Percentiles rank a stretch among this genome's conserved stretches.
Evolutionary conservation across 208 protist genomes (phyloP).

Genomic region (Balamuthia mandrillaris): DNA sequence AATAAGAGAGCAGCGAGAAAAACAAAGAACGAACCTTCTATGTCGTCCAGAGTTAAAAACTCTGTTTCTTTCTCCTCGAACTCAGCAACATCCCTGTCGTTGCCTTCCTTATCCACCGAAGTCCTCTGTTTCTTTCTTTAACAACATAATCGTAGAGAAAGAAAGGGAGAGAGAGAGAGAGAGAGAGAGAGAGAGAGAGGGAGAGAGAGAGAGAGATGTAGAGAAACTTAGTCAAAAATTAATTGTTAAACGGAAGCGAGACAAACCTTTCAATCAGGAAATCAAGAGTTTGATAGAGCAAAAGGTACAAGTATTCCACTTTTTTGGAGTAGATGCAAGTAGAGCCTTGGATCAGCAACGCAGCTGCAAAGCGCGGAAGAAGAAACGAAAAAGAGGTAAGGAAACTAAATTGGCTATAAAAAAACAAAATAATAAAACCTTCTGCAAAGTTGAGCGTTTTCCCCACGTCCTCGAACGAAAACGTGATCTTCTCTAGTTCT

Average conservation of each 20-base stretch:
- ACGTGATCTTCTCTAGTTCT: conserved; percentile 59
- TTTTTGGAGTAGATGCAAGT: conserved; percentile 71
- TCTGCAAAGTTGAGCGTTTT: conserved; percentile 71
- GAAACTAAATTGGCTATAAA: neutral
- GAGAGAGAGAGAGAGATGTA: too few species aligned
- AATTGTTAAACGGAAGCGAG: too few species aligned
- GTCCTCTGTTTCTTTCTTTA: neutral
- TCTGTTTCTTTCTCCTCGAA: conserved; percentile 52
- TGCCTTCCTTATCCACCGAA: conserved; percentile 31
- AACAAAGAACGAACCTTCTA: neutral
- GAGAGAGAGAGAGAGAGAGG: neutral
- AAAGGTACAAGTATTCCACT: conserved; percentile 70
- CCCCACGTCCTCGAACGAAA: conserved; percentile 57
- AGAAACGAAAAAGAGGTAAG: neutral
- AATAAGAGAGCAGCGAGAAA: neutral
- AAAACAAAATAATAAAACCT: conserved; percentile 36
- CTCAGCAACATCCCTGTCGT: neutral
- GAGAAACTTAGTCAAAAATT: neutral
- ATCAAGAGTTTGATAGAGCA: conserved; percentile 68
- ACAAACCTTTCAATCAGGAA: conserved; percentile 51
- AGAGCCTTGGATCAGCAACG: conserved; percentile 72
- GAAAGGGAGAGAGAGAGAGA: neutral
- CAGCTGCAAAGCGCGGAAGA: conserved; percentile 37
- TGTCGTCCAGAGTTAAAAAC: conserved; percentile 62
- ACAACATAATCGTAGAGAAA: conserved; percentile 4